These are phyloP conservation scores for Closterium sp. DNA, from an alignment of 139 green algal genomes.

Conservation along the genomic window DNA sequence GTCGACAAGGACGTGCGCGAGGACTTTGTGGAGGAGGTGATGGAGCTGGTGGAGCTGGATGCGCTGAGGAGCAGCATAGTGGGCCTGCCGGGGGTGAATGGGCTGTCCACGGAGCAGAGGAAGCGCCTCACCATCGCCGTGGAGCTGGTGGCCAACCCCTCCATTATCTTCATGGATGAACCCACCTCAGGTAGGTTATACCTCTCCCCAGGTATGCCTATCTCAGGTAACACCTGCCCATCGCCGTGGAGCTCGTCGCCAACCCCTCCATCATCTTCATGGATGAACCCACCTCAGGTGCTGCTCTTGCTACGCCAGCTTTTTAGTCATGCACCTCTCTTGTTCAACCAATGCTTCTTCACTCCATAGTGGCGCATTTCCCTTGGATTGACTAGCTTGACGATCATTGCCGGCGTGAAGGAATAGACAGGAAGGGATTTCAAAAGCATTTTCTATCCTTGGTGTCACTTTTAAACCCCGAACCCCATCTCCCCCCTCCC, in stretches of 20 bases:
- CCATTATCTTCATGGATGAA: slow-evolving; percentile 64
- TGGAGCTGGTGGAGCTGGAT: slow-evolving; percentile 73
- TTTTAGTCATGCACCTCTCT: too few species aligned
- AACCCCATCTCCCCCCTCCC: too few species aligned
- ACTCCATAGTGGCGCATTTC: too few species aligned
- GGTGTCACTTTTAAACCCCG: too few species aligned
- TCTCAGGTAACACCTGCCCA: slow-evolving; percentile 74
- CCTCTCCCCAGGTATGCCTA: too few species aligned
- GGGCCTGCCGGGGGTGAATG: slow-evolving; percentile 32
- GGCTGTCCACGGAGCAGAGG: slow-evolving; percentile 70
- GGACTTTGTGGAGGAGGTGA: slow-evolving; percentile 66
- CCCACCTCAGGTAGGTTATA: slow-evolving; percentile 27
- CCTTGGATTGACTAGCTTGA: too few species aligned
- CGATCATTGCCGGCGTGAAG: too few species aligned
- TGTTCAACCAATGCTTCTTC: too few species aligned
- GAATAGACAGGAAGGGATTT: too few species aligned
- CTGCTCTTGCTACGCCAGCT: too few species aligned
- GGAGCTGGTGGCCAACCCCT: slow-evolving; percentile 83
- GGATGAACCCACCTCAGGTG: slow-evolving; percentile 54
- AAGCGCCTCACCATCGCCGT: slow-evolving; percentile 93
- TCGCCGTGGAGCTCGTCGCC: slow-evolving; percentile 88
- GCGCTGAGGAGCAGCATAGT: slow-evolving; percentile 56
- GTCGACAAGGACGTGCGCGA: slow-evolving; percentile 21
- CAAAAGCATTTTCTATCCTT: too few species aligned
- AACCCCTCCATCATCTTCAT: slow-evolving; percentile 66